A percentile compares a stretch with the other conserved stretches of the same genome.
These are phyloP conservation scores for Geranomyces michiganensis DNA, from an alignment of 192 early-diverging fungal species.

Conservation along the genomic window DNA sequence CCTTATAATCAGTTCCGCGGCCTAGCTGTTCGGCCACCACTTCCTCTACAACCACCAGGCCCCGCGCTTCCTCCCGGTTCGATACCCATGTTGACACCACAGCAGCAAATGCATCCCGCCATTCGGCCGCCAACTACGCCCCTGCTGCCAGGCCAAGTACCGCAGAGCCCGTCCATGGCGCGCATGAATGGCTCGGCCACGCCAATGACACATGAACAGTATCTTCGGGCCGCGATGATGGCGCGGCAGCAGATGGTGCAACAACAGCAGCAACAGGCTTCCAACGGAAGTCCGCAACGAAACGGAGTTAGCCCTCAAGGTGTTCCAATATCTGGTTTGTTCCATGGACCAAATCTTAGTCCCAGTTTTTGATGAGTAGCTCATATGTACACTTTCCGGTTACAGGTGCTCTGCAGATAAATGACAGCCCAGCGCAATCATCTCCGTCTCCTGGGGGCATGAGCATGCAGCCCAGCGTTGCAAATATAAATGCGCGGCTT, in stretches of 20 bases:
- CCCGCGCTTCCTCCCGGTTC: background rate
- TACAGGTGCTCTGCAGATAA: background rate
- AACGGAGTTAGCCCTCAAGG: background rate
- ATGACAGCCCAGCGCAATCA: background rate
- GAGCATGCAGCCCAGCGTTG: conserved; percentile 7
- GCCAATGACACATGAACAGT: conserved; percentile 26
- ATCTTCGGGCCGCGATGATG: conserved; percentile 25
- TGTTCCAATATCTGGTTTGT: background rate
- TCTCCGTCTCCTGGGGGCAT: background rate
- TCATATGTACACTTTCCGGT: background rate
- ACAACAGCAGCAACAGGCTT: conserved; percentile 1
- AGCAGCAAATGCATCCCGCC: conserved; percentile 5
- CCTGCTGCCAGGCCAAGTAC: conserved; percentile 21
- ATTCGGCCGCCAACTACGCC: conserved; percentile 25
- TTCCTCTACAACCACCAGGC: conserved; percentile 1
- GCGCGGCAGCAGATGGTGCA: conserved; percentile 22
- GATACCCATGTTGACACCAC: no score
- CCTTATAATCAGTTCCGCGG: conserved; percentile 22
- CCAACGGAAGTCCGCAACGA: background rate
- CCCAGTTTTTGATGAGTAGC: no score
- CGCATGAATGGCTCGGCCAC: conserved; percentile 17
- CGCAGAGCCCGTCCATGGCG: conserved; percentile 28
- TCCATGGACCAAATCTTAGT: no score
- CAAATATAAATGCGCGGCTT: conserved; percentile 24
- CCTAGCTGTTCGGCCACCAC: conserved; percentile 14